phyloP scores from a whole-genome alignment of 2,329 filamentous ascomycete genomes.

The Pseudogymnoascus pannorum region DNA sequence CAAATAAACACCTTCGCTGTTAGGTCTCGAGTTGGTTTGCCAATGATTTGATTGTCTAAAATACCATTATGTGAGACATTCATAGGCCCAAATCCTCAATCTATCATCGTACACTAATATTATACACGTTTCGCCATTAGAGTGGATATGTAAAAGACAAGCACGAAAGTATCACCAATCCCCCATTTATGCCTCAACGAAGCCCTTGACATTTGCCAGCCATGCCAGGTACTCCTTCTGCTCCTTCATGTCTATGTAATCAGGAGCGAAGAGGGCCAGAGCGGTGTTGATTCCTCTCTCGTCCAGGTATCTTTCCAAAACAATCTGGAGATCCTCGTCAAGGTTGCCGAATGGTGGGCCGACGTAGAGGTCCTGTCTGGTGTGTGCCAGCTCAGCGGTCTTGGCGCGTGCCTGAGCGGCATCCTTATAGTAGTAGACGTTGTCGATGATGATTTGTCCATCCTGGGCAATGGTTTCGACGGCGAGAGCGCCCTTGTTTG shows the following conservation, averaged over 20 bases:
- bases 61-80: neutral
- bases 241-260: conserved; percentile 98
- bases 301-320: conserved; percentile 89
- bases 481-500: conserved; percentile 69
- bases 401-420: conserved; percentile 68
- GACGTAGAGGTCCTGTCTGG: conserved; percentile 71
- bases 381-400: conserved; percentile 69
- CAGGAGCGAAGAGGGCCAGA: conserved; percentile 83
- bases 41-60: neutral
- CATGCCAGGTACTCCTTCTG: conserved; percentile 92
- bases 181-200: conserved; percentile 59
- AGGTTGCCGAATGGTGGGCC: conserved; percentile 90
- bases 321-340: conserved; percentile 88
- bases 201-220: conserved; percentile 80
- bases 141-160: conserved; percentile 10
- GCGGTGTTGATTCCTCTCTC: conserved; percentile 85
- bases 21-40: neutral
- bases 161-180: neutral
- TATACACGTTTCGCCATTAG: conserved; percentile 11
- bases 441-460: conserved; percentile 79
- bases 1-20: neutral
- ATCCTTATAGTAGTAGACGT: conserved; percentile 80
- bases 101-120: conserved; percentile 6
- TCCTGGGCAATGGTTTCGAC: conserved; percentile 84
- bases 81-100: neutral